Percentiles rank a stretch among this genome's conserved stretches.
Evolutionary conservation across 1,284 basidiomycete genomes (phyloP).

Genomic region (Cutaneotrichosporon daszewskae): DNA sequence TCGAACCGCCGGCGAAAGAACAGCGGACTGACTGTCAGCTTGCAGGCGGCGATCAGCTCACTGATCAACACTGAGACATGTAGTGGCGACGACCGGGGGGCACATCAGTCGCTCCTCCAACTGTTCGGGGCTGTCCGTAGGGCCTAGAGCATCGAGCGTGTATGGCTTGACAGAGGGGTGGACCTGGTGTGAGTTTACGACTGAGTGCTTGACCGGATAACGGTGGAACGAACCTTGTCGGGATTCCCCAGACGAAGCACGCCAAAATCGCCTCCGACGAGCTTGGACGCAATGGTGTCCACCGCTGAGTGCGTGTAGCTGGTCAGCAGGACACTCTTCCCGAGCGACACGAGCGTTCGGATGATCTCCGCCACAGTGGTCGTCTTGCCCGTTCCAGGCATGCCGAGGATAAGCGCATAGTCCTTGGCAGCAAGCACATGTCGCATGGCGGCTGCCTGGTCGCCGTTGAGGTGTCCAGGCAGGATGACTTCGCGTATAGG

Average conservation of each 20-base stretch:
- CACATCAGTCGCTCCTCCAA: constrained; percentile 72
- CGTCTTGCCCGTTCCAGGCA: constrained; percentile 98
- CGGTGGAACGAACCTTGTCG: constrained; percentile 63
- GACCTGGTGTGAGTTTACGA: constrained; percentile 70
- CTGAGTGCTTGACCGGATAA: constrained; percentile 59
- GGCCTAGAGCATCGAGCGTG: constrained; percentile 58
- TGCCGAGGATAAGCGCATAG: constrained; percentile 87
- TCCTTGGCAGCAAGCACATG: constrained; percentile 75
- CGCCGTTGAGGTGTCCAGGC: constrained; percentile 58
- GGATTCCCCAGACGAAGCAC: constrained; percentile 82
- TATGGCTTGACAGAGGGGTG: constrained; percentile 70
- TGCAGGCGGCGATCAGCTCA: constrained; percentile 49
- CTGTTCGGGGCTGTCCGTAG: constrained; percentile 63
- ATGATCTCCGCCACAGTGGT: constrained; percentile 89
- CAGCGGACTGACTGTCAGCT: constrained; percentile 58
- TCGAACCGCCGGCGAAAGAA: constrained; percentile 84
- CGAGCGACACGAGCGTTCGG: constrained; percentile 65
- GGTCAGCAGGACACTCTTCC: constrained; percentile 81
- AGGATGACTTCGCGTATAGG: constrained; percentile 30
- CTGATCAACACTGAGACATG: constrained; percentile 89
- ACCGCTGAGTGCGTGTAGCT: constrained; percentile 98
- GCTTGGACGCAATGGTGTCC: constrained; percentile 84
- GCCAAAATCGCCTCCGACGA: constrained; percentile 61
- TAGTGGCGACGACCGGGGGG: constrained; percentile 91
- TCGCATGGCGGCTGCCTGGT: constrained; percentile 67